A percentile compares a stretch with the other conserved stretches of the same genome.
Conservation (phyloP, 176 grass and related monocot species). For the Elymus sibiricus region DNA sequence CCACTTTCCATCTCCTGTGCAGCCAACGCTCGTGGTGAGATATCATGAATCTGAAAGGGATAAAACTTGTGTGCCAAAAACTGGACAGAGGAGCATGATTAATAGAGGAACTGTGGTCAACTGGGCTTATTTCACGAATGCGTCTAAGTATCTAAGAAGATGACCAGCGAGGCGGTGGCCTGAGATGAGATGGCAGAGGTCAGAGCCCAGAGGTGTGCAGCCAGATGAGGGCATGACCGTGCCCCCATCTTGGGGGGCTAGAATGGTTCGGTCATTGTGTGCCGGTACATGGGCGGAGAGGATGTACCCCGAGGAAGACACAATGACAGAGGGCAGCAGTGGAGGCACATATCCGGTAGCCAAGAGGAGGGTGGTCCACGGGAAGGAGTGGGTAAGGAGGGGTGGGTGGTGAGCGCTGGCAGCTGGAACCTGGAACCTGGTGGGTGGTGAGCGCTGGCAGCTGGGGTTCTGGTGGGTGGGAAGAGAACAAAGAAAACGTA, state of each 20-base stretch:
- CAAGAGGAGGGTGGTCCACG: not conserved
- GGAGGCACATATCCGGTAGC: not conserved
- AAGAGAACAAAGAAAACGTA: not conserved
- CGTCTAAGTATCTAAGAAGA: not conserved
- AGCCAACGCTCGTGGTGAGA: slow-evolving; percentile 53
- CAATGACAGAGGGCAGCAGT: not conserved
- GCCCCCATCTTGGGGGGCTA: not conserved
- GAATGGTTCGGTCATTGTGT: not conserved
- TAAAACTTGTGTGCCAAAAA: slow-evolving; percentile 46
- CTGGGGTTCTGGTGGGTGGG: not conserved
- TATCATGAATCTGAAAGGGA: slow-evolving; percentile 64
- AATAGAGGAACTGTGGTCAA: slow-evolving; percentile 46
- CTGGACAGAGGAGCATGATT: slow-evolving; percentile 79
- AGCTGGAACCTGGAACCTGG: not conserved
- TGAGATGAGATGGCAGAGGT: not conserved
- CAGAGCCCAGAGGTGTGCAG: not conserved
- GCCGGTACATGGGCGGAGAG: not conserved
- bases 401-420: not conserved
- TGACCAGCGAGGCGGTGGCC: not conserved
- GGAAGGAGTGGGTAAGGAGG: not conserved
- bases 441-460: not conserved
- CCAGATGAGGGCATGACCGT: not conserved
- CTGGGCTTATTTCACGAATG: slow-evolving; percentile 49
- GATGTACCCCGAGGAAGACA: not conserved
- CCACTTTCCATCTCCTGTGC: slow-evolving; percentile 44